phyloP scores from a whole-genome alignment of 306 rosid genomes.

The Trifolium repens region DNA sequence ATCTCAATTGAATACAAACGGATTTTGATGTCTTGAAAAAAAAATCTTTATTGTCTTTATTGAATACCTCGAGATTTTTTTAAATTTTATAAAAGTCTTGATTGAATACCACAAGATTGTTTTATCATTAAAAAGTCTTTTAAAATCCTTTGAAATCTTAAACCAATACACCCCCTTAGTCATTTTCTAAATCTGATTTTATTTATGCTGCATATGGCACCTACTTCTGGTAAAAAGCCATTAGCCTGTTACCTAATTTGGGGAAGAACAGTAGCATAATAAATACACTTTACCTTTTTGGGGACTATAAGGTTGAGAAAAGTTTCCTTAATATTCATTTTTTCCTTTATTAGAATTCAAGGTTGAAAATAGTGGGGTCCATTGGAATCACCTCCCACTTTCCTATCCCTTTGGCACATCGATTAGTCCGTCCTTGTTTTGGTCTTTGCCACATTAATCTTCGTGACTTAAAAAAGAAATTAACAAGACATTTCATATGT shows the following conservation, averaged over 20 bases:
- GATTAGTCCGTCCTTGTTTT: slow-evolving; percentile 19
- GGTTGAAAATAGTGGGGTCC: slow-evolving; percentile 33
- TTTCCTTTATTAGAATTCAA: slow-evolving; percentile 29
- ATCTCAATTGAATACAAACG: too few relatives aligned
- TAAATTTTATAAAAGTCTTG: too few relatives aligned
- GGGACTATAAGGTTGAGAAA: slow-evolving; percentile 41
- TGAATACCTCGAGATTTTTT: too few relatives aligned
- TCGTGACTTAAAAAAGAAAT: background rate
- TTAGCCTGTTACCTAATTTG: slow-evolving; percentile 25
- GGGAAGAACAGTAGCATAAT: slow-evolving; percentile 35
- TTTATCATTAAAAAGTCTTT: too few relatives aligned
- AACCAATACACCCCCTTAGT: too few relatives aligned
- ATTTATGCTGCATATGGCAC: slow-evolving; percentile 7
- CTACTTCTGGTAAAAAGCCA: slow-evolving; percentile 37
- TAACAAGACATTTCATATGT: too few relatives aligned
- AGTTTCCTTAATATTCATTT: slow-evolving; percentile 8
- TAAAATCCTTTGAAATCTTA: too few relatives aligned
- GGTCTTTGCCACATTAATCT: slow-evolving; percentile 19
- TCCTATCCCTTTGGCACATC: slow-evolving; percentile 15
- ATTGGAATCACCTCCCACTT: background rate
- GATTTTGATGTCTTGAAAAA: too few relatives aligned
- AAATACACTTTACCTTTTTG: slow-evolving; percentile 32
- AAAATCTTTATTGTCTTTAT: too few relatives aligned
- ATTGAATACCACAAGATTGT: too few relatives aligned
- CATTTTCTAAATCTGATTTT: background rate